phyloP scores from a whole-genome alignment of 2,329 filamentous ascomycete genomes.

The Ophiocordyceps sinensis region DNA sequence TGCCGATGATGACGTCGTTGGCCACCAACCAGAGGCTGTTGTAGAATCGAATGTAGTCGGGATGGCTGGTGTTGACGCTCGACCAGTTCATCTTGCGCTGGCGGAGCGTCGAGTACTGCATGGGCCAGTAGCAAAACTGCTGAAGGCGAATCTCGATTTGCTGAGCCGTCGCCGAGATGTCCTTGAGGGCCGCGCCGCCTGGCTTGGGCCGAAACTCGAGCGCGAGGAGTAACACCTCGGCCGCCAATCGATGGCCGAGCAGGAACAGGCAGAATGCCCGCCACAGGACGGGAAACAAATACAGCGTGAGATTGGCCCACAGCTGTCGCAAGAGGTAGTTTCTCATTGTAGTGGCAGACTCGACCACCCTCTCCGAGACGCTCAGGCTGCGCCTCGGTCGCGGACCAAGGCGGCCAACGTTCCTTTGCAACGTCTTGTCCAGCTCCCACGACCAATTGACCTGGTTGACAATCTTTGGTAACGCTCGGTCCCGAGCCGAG shows the following conservation, averaged over 20 bases:
- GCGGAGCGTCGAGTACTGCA: constrained; percentile 87
- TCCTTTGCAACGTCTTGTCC: constrained; percentile 72
- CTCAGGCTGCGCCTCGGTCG: constrained; percentile 74
- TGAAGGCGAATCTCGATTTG: constrained; percentile 94
- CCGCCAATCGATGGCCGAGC: constrained; percentile 64
- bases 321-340: constrained; percentile 56
- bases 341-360: constrained; percentile 78
- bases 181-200: constrained; percentile 74
- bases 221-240: constrained; percentile 63
- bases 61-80: constrained; percentile 86
- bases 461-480: constrained; percentile 75
- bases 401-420: constrained; percentile 70
- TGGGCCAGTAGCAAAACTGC: constrained; percentile 98
- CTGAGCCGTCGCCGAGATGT: constrained; percentile 90
- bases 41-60: constrained; percentile 97
- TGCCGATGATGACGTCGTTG: constrained; percentile 97
- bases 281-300: constrained; percentile 65
- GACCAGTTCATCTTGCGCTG: constrained; percentile 85
- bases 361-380: constrained; percentile 85
- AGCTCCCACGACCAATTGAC: constrained; percentile 94
- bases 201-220: constrained; percentile 76
- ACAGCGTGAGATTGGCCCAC: constrained; percentile 57
- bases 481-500: constrained; percentile 68
- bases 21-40: constrained; percentile 97
- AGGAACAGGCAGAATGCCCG: constrained; percentile 62